Base-by-base conservation (phyloP, 345 rosid species). In the Linum usitatissimum region DNA sequence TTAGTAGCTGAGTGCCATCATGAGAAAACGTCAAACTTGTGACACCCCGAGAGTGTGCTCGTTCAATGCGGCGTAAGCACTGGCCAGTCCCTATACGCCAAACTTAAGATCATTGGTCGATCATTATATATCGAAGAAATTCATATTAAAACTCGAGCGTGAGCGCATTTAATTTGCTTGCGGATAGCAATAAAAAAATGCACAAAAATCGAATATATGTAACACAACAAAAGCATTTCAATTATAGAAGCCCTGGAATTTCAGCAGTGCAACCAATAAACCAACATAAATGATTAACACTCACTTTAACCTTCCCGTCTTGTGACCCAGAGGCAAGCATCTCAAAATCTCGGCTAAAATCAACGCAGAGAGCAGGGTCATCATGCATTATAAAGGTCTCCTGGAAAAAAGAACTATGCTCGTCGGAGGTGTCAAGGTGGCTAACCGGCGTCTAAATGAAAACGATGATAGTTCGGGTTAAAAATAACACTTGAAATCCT, bases 341-440 rank as follows among this genome's bases (percentile, higher is more conserved):
- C 79, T 94, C 97, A 18, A 97, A 93, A 63, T 93, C 99, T 81
- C 87, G 83, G 80, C 99, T 93, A 78, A 90, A 90, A 73, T 93
- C 94, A 79, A 90, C 80, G 80, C 95, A 90, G 54, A 94, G 92
- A 72, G 88, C 91, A 59, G 96, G 88, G 66, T 90, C 95, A 65
- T 94, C 97, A 66, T 94, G 99, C 97, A 94, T 88, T 96, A 94
- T 94, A 79, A 94, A 90, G 65, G 89, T 83, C 79, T 94, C 97
- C 99, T 90, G 89, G 68, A 72, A 73, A 73, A 64, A 65, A n/a
- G 1, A 30, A 13, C 18, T 49, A 12, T 38, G 60, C 15, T 55
- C 36, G 9, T 14, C 17, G 70, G 61, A n/a, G n/a, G n/a, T n/a
- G n/a, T n/a, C n/a, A n/a, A n/a, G n/a, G n/a, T n/a, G n/a, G n/a